A percentile compares a stretch with the other conserved stretches of the same genome.
Conservation (phyloP, 202 grass and related monocot genomes). For the Setaria italica region DNA sequence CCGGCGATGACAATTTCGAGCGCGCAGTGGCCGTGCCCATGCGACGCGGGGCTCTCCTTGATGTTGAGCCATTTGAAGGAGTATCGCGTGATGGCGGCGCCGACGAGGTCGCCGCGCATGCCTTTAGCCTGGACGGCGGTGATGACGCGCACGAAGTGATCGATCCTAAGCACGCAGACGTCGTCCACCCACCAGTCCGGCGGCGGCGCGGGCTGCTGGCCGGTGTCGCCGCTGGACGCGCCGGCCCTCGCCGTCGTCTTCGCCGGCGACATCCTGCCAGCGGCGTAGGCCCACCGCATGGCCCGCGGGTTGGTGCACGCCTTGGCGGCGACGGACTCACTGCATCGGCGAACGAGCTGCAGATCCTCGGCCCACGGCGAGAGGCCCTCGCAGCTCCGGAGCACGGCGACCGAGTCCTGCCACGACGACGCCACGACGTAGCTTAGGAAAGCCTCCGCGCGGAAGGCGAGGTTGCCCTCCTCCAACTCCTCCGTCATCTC, state of each 20-base stretch:
- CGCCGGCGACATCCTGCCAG: not conserved
- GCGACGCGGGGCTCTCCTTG: slow-evolving; percentile 22
- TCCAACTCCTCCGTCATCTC: slow-evolving; percentile 99
- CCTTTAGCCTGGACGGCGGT: slow-evolving; percentile 93
- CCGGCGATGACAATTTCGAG: slow-evolving; percentile 73
- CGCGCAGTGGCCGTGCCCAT: slow-evolving; percentile 23
- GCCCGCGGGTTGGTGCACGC: slow-evolving; percentile 83
- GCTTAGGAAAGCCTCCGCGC: slow-evolving; percentile 91
- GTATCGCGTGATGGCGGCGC: slow-evolving; percentile 87
- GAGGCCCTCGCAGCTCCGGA: slow-evolving; percentile 85
- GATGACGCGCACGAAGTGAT: slow-evolving; percentile 90
- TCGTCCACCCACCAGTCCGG: slow-evolving; percentile 16
- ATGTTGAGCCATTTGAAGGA: slow-evolving; percentile 81
- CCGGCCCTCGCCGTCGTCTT: not conserved
- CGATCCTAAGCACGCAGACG: slow-evolving; percentile 51
- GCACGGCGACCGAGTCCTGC: slow-evolving; percentile 83
- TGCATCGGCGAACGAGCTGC: slow-evolving; percentile 87
- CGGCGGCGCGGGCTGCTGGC: not conserved
- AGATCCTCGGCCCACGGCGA: slow-evolving; percentile 94
- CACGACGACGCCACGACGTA: slow-evolving; percentile 90
- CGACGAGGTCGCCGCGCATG: slow-evolving; percentile 84
- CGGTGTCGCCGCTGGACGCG: not conserved
- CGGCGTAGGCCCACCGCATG: slow-evolving; percentile 53
- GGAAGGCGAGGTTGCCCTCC: slow-evolving; percentile 92
- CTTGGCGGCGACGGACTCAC: slow-evolving; percentile 94